Evolutionary conservation across 1,284 basidiomycete genomes (phyloP).

Genomic region (Rhodofomes roseus): DNA sequence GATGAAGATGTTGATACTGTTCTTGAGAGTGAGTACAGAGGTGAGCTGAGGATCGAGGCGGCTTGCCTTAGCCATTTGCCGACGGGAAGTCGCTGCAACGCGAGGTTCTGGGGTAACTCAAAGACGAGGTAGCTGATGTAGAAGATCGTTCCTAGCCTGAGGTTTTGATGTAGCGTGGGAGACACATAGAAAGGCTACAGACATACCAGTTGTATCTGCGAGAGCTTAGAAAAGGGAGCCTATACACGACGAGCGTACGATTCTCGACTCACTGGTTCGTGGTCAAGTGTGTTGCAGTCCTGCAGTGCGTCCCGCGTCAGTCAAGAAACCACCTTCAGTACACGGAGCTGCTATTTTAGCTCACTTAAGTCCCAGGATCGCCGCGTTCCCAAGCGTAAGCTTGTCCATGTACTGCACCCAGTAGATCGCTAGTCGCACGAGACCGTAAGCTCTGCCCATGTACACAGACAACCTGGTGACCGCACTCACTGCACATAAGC

Average conservation of each 20-base stretch:
- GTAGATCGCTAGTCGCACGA: slow-evolving; percentile 45
- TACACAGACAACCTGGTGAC: background rate
- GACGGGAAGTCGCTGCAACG: slow-evolving; percentile 71
- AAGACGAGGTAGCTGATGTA: slow-evolving; percentile 66
- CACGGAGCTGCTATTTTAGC: too few species aligned
- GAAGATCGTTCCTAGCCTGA: slow-evolving; percentile 68
- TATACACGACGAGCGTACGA: background rate
- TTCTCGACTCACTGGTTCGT: slow-evolving; percentile 24
- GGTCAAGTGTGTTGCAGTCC: slow-evolving; percentile 29
- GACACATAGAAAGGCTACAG: too few species aligned
- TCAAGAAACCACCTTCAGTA: background rate
- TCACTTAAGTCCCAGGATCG: slow-evolving; percentile 65
- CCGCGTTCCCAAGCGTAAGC: slow-evolving; percentile 62
- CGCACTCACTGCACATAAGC: slow-evolving; percentile 57
- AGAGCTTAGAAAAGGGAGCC: background rate
- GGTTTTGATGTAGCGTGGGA: background rate
- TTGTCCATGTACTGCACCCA: slow-evolving; percentile 74
- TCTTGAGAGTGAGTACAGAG: background rate
- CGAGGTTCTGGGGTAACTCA: slow-evolving; percentile 72
- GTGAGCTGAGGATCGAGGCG: background rate
- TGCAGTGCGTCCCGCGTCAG: slow-evolving; percentile 14
- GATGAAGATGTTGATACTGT: slow-evolving; percentile 62
- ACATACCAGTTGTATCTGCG: slow-evolving; percentile 2
- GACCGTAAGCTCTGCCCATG: background rate
- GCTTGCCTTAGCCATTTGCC: slow-evolving; percentile 78